Conservation (phyloP, 2,329 filamentous ascomycete genomes). For the Mycosphaerella sp. region DNA sequence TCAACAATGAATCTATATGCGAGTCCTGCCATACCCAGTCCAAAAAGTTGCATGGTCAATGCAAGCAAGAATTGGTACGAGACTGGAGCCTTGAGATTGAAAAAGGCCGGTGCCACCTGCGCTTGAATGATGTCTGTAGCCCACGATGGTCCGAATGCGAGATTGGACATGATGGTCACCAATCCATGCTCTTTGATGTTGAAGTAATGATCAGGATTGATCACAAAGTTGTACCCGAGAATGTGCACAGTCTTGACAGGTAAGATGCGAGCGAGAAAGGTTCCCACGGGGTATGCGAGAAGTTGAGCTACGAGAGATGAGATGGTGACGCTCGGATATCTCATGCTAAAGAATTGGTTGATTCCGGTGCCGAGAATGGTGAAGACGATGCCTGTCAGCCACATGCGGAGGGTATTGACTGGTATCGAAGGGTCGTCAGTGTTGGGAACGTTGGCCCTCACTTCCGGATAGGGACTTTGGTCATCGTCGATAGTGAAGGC, state of each 20-base stretch:
- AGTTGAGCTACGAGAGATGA: not conserved
- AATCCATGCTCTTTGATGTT: slow-evolving; percentile 2
- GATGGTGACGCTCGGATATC: slow-evolving; percentile 1
- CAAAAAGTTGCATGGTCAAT: slow-evolving; percentile 4
- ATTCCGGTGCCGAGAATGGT: slow-evolving; percentile 2
- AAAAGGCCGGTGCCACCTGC: not conserved
- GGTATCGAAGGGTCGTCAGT: not conserved
- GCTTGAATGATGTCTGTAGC: slow-evolving; percentile 4
- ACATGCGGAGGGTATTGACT: slow-evolving; percentile 1
- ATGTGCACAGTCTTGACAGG: not conserved
- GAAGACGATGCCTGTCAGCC: not conserved
- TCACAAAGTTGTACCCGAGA: not conserved
- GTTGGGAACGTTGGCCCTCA: slow-evolving; percentile 2
- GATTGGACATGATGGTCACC: slow-evolving; percentile 2
- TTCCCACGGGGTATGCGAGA: not conserved
- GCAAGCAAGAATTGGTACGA: not conserved
- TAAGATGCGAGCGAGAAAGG: not conserved
- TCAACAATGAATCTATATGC: slow-evolving; percentile 4
- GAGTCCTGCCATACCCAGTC: slow-evolving; percentile 1
- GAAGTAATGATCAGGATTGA: not conserved
- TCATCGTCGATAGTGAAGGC: slow-evolving; percentile 1
- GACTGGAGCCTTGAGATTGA: not conserved
- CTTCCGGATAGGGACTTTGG: slow-evolving; percentile 1
- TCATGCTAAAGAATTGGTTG: not conserved
- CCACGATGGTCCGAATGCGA: slow-evolving; percentile 1